A percentile compares a stretch with the other conserved stretches of the same genome.
Conservation (phyloP, 2,329 filamentous ascomycete genomes). For the Akanthomyces dipterigenus region DNA sequence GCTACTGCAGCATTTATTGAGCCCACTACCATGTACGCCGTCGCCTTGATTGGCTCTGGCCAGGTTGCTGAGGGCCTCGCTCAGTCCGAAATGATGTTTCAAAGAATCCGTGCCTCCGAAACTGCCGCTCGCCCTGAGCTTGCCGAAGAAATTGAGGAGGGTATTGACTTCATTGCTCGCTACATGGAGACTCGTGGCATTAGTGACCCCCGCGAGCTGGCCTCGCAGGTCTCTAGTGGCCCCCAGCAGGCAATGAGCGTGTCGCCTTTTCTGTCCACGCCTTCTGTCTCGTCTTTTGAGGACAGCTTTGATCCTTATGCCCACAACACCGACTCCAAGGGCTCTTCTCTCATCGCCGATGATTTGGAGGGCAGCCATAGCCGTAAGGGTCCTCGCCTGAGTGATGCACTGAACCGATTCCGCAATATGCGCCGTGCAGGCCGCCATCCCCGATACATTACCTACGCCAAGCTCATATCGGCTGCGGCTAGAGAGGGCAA, state of each 20-base stretch:
- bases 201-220: constrained; percentile 45
- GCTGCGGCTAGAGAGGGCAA: constrained; percentile 82
- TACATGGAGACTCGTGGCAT: constrained; percentile 54
- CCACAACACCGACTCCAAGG: constrained; percentile 85
- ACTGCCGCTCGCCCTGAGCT: constrained; percentile 47
- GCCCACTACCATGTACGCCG: constrained; percentile 82
- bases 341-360: constrained; percentile 84
- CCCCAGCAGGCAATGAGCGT: constrained; percentile 35
- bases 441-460: constrained; percentile 90
- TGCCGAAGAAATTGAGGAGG: constrained; percentile 80
- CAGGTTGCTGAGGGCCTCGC: constrained; percentile 74
- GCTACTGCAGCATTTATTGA: constrained; percentile 67
- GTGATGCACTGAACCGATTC: constrained; percentile 76
- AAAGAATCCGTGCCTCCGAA: constrained; percentile 63
- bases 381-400: constrained; percentile 64
- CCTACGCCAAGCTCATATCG: constrained; percentile 90
- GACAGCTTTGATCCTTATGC: constrained; percentile 90
- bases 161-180: constrained; percentile 58
- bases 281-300: constrained; percentile 57
- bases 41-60: constrained; percentile 80
- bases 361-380: constrained; percentile 76
- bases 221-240: constrained; percentile 39
- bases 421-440: constrained; percentile 90
- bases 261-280: constrained; percentile 48
- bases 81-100: constrained; percentile 80